Evolutionary conservation across 495 filamentous ascomycete genomes (phyloP), one percentile per base, ranked within the genome.

Genomic region (Tuber aestivum): DNA sequence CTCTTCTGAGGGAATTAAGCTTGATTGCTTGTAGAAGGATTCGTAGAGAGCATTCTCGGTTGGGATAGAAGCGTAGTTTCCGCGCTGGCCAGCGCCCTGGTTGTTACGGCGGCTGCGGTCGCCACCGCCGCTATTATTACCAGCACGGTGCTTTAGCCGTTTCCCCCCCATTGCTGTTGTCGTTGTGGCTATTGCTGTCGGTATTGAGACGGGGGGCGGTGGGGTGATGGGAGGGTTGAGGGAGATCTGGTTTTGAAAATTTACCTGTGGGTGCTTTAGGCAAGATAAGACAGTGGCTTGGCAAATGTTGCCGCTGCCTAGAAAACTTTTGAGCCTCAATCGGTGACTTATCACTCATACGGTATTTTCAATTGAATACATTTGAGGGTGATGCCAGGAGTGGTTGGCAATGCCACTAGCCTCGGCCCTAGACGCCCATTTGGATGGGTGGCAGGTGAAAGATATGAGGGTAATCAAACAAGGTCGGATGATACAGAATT

Each of bases 21-120:
- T 87, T 23, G 93, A 87, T 73, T 86, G 83, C 83, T 96, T 91
- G 86, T 99, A 99, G 86, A 90, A 98, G 73, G 86, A 85, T 84
- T 98, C 91, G 71, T 94, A 90, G 73, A 89, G 89, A 76, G 90
- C 90, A 83, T 98, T 97, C 76, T 88, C 84, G 42, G 70, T 78
- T 18, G 75, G 72, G 23, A 82, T 82, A 7, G 77, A 78, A 68
- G 74, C 70, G 72, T 82, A 82, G 48, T 70, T 71, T 42, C 76
- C 75, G 74, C 81, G 81, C 45, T 75, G 75, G 21, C 81, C 81
- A 32, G 77, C 72, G 76, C 78, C 78, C 79, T 79, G 78, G 69
- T 77, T 70, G 20, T 73, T 71, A 35, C 72, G 78, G 21, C 72
- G 69, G 37, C 72, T 50, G 1, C 50, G 37, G 16, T 75, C 48